Percentiles rank a stretch among this genome's conserved stretches.
Evolutionary conservation across 306 rosid genomes (phyloP).

Genomic region (Medicago lupulina): DNA sequence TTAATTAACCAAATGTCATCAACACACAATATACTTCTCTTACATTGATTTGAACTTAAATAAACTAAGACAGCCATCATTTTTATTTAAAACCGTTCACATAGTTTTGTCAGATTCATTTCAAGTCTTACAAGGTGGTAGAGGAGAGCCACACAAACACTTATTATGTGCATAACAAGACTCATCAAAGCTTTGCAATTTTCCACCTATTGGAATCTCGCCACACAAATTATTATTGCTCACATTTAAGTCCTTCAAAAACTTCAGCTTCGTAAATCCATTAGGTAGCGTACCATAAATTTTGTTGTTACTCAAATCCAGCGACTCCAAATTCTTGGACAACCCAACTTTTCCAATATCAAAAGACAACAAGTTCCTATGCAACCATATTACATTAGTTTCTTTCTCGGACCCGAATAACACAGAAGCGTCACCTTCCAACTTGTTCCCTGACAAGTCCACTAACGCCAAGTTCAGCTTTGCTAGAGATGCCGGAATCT

Average conservation of each 20-base stretch:
- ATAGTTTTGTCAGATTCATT: background rate
- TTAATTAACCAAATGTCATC: too few relatives aligned
- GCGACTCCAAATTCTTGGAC: slow-evolving; percentile 1
- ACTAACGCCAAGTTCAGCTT: slow-evolving; percentile 36
- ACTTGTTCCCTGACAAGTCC: slow-evolving; percentile 29
- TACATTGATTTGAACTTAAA: too few relatives aligned
- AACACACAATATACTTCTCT: too few relatives aligned
- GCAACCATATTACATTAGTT: slow-evolving; percentile 23
- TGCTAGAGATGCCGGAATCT: slow-evolving; percentile 31
- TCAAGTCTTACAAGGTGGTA: slow-evolving; percentile 26
- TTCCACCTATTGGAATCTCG: slow-evolving; percentile 26
- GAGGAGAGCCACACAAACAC: slow-evolving; percentile 46
- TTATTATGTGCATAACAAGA: slow-evolving; percentile 31
- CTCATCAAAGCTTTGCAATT: slow-evolving; percentile 33
- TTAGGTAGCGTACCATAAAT: slow-evolving; percentile 37
- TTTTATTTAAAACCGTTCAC: background rate
- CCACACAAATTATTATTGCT: slow-evolving; percentile 44
- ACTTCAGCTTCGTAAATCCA: slow-evolving; percentile 30
- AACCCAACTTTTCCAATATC: slow-evolving; percentile 40
- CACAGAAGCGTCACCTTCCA: slow-evolving; percentile 48
- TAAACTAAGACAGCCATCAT: background rate
- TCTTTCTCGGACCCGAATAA: slow-evolving; percentile 33
- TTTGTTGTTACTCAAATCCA: slow-evolving; percentile 40
- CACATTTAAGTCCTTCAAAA: slow-evolving; percentile 32
- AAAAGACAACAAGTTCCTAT: slow-evolving; percentile 23